Conservation (phyloP, 2,329 filamentous ascomycete species). For the Magnaporthiopsis incrustans region DNA sequence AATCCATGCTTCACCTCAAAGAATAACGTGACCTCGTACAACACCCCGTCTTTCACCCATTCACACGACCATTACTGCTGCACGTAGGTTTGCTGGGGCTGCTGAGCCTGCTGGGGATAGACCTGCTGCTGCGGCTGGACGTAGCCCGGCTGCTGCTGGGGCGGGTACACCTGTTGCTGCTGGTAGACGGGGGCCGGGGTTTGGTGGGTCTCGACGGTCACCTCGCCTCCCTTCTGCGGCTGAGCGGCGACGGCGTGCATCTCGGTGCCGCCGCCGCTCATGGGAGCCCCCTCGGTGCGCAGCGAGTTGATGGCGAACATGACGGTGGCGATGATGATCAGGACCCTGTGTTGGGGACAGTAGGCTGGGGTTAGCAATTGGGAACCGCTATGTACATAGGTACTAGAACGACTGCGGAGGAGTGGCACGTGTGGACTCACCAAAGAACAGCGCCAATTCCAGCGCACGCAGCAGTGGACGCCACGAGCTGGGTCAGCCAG, state of each 20-base stretch:
- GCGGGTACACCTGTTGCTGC: not conserved
- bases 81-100: not conserved
- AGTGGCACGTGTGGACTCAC: not conserved
- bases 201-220: not conserved
- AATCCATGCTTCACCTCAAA: no score
- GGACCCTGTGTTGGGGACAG: not conserved
- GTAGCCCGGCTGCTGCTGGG: slow-evolving; percentile 1
- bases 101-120: not conserved
- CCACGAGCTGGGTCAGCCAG: not conserved
- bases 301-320: slow-evolving; percentile 3
- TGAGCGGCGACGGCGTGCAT: not conserved
- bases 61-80: not conserved
- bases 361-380: not conserved
- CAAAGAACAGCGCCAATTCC: not conserved
- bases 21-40: not conserved
- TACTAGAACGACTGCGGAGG: not conserved
- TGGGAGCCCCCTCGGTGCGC: slow-evolving; percentile 1
- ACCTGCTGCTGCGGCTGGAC: not conserved
- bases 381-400: no score
- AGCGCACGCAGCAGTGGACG: not conserved
- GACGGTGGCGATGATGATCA: slow-evolving; percentile 2
- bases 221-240: not conserved
- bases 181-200: not conserved
- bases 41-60: not conserved
- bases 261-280: slow-evolving; percentile 1